Conservation (phyloP, 2,329 filamentous ascomycete species). For the Sarocladiaceae sp. region DNA sequence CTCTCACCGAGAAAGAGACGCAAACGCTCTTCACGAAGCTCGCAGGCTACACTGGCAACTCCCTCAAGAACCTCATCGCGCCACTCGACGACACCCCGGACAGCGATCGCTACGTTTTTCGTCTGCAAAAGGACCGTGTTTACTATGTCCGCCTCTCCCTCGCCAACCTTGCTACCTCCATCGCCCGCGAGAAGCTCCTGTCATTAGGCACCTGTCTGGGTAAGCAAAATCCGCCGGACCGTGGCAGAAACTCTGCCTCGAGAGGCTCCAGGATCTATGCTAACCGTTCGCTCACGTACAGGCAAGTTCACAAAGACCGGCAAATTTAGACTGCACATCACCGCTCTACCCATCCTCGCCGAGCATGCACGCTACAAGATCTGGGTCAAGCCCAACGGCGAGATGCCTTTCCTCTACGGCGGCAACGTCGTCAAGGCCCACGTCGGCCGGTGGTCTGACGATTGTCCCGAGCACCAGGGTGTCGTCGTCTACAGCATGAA, state of each 20-base stretch:
- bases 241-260: too few relatives aligned
- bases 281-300: conserved; percentile 17
- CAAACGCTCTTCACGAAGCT: conserved; percentile 86
- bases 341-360: conserved; percentile 77
- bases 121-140: conserved; percentile 74
- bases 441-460: conserved; percentile 33
- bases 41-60: conserved; percentile 84
- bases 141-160: conserved; percentile 89
- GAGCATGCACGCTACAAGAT: conserved; percentile 93
- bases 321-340: conserved; percentile 93
- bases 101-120: conserved; percentile 78
- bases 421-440: conserved; percentile 71
- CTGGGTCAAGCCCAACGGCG: conserved; percentile 93
- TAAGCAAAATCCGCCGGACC: conserved; percentile 22
- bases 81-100: conserved; percentile 61
- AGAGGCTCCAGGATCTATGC: not conserved
- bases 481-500: conserved; percentile 88
- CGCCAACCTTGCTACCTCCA: conserved; percentile 83
- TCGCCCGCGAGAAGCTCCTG: conserved; percentile 74
- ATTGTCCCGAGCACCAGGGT: conserved; percentile 55
- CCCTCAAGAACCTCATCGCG: conserved; percentile 77
- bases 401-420: conserved; percentile 96
- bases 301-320: conserved; percentile 96
- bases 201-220: conserved; percentile 82
- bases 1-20: conserved; percentile 73